Base-by-base conservation (phyloP, 768 basidiomycete genomes). In the Pholiota conissans region DNA sequence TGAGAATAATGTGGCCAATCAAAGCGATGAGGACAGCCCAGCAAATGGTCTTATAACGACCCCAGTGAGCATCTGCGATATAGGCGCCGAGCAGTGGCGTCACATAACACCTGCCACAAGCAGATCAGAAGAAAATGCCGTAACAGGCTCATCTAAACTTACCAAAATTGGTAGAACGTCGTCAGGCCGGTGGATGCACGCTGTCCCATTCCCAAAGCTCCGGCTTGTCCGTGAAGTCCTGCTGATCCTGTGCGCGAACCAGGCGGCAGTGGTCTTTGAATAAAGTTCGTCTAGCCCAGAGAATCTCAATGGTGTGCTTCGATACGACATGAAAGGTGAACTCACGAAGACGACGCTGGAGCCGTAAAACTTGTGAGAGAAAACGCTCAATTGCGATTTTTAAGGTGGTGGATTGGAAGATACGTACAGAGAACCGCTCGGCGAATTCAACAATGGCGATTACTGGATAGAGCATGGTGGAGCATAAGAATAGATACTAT, bases 151-250 rank as follows among this genome's bases (percentile, higher is more conserved):
- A 24, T 47, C 52, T 42, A 42, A 40, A 65, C 74, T 13, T 59
- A 84, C 87, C 87, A 89, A 71, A 89, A 88, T 59, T 78, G 80
- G 69, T 86, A 88, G 71, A 89, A 88, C 0, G 86, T 89, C 6
- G 78, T 83, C 49, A 91, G 69, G 63, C 89, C 90, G 4, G 88
- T 90, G 0, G 89, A 83, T 14, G 88, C 83, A 35, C 80, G 85
- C 66, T 93, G 89, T 1, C 86, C 87, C 49, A 77, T 69, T 11
- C 79, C 83, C 7, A 91, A 78, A 0, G 90, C 90, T 58, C 90
- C 89, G 3, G 89, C 80, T 62, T 86, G 85, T 2, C 82, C 84
- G 45, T 67, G 52, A 0, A 68, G 47, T 5, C 82, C 79, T 10
- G 80, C 82, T 0, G 87, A 82, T 18, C 90, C 90, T 0, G 89